Evolutionary conservation across 345 rosid species (phyloP).

Genomic region (Salix suchowensis): DNA sequence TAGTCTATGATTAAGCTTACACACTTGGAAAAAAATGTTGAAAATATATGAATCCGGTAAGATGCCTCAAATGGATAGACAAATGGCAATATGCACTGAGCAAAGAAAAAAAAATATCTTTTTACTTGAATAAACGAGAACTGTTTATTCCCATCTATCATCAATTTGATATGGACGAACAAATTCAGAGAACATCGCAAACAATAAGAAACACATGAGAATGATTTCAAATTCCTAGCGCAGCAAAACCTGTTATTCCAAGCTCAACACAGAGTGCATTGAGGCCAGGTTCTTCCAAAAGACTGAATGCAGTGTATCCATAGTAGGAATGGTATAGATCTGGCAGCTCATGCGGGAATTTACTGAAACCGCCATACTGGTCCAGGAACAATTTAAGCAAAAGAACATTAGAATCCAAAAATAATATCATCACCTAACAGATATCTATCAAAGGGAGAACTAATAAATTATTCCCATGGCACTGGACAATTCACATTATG

Average conservation of each 20-base stretch:
- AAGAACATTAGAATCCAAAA: neutral
- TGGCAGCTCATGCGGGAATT: slow-evolving; percentile 55
- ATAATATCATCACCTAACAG: neutral
- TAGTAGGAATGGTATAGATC: slow-evolving; percentile 85
- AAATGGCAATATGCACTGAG: neutral
- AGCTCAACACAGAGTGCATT: slow-evolving; percentile 61
- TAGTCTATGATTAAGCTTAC: neutral
- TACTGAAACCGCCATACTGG: slow-evolving; percentile 85
- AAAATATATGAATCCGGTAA: neutral
- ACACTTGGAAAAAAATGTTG: neutral
- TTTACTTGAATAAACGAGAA: neutral
- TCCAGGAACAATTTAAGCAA: slow-evolving; percentile 9
- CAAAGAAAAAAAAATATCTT: neutral
- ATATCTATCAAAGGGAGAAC: neutral
- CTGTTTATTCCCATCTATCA: neutral
- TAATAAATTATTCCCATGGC: neutral
- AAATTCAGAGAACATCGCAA: neutral
- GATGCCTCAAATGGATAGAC: neutral
- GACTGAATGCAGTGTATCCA: slow-evolving; percentile 78
- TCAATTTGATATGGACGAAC: neutral
- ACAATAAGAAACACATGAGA: neutral
- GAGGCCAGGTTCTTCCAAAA: slow-evolving; percentile 67
- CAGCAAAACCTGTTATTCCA: slow-evolving; percentile 52
- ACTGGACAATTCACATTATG: neutral
- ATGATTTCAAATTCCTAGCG: slow-evolving; percentile 33